Base-by-base conservation (phyloP, 257 asterid species). In the Apocynum venetum region DNA sequence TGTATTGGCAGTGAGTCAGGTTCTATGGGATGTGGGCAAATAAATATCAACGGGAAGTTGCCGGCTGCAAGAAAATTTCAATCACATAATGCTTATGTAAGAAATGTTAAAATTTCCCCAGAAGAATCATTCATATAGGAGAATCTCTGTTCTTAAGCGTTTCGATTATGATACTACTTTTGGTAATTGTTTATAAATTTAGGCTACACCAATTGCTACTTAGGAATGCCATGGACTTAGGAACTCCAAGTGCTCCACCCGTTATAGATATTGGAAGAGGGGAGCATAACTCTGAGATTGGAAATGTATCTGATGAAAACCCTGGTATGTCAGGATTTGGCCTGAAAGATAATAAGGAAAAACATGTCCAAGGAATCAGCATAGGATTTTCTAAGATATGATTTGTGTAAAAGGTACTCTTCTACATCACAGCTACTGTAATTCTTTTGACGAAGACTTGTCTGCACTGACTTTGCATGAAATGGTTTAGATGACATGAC, bases 191-290 rank as follows among this genome's bases (percentile, higher is more conserved):
- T 73, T 19, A 76, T 41, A 67, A 75, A 75, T 89, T 86, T 96
- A 95, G 99, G 94, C 89, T 67, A 95, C 99, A 46, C 99, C 99
- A 2, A 59, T 90, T 51, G 94, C 93, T 43, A 89, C 31, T 25
- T 25, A 74, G 69, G 61, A 84, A 74, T 73, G 93, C 77, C 57
- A 25, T 69, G 69, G 93, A 88, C 72, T 80, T 91, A 63, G 98
- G 97, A 71, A 91, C 94, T 72, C 99, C 99, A 4, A 95, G 99
- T 84, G 99, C 99, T 53, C 99, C 99, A 4, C 99, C 99, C 38
- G 87, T 95, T 77, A 64, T 93, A 86, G 96, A 88, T 84, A 76
- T 81, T 78, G 87, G 88, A 63, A 72, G 75, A 82, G 89, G 83
- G 51, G 82, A 47, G 46, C 82, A 65, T 72, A 80, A 82, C 41